These are phyloP conservation scores for Mycena venus DNA, from an alignment of 768 basidiomycete genomes.

Conservation along the genomic window DNA sequence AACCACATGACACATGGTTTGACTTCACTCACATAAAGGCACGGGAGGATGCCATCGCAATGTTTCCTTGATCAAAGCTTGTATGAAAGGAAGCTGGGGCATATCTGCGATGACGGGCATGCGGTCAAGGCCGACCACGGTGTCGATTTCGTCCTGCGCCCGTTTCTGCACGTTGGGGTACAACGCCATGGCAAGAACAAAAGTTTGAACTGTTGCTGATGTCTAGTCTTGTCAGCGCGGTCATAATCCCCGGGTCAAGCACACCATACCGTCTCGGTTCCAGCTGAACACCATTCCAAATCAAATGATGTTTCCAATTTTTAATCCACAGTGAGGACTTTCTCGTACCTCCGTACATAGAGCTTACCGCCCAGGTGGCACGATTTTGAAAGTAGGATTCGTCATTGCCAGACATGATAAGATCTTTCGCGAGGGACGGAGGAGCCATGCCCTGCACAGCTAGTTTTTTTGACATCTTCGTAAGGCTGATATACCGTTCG, in stretches of 20 bases:
- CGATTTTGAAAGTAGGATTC: background rate
- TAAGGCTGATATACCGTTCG: conserved; percentile 31
- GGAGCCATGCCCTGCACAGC: conserved; percentile 21
- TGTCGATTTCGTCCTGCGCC: conserved; percentile 36
- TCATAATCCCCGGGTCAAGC: too few relatives aligned
- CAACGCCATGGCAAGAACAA: conserved; percentile 33
- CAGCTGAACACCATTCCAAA: too few relatives aligned
- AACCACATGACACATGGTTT: background rate
- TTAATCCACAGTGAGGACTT: too few relatives aligned
- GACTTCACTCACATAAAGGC: conserved; percentile 36
- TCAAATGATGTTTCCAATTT: too few relatives aligned
- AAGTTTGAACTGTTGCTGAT: conserved; percentile 18
- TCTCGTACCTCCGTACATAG: conserved; percentile 3
- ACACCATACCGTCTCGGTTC: background rate
- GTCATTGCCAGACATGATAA: background rate
- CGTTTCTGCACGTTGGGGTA: conserved; percentile 30
- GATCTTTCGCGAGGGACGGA: conserved; percentile 24
- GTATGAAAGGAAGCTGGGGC: conserved; percentile 27
- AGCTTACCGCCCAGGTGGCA: background rate
- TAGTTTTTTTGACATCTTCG: conserved; percentile 34
- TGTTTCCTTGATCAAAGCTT: conserved; percentile 33
- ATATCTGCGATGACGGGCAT: conserved; percentile 11
- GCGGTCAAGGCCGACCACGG: conserved; percentile 25
- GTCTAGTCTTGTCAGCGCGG: conserved; percentile 21
- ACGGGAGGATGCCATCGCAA: conserved; percentile 35